Evolutionary conservation across 306 rosid species (phyloP).

Genomic region (Cucurbita moschata): DNA sequence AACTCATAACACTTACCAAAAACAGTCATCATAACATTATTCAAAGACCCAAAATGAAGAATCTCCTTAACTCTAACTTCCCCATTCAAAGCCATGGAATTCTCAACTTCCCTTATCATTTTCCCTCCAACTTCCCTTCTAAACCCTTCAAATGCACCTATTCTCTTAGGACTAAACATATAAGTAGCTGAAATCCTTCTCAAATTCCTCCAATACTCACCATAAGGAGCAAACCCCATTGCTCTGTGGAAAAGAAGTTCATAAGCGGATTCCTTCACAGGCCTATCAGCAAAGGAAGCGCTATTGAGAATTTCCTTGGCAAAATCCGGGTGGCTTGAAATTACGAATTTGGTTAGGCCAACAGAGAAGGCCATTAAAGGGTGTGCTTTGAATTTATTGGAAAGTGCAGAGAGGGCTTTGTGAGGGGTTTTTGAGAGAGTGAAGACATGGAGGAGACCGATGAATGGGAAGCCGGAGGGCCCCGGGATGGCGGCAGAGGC

Average conservation of each 20-base stretch:
- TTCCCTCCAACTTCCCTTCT: constrained; percentile 7
- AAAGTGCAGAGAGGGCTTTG: constrained; percentile 11
- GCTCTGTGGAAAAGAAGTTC: constrained; percentile 28
- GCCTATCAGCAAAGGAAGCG: constrained; percentile 24
- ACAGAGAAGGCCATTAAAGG: constrained; percentile 23
- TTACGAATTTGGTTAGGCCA: constrained; percentile 17
- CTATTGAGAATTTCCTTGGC: constrained; percentile 20
- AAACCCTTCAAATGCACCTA: constrained; percentile 5
- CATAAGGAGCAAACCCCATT: constrained; percentile 34
- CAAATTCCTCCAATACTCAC: constrained; percentile 25
- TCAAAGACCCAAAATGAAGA: constrained; percentile 22
- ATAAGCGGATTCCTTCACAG: constrained; percentile 27
- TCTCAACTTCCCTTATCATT: constrained; percentile 8
- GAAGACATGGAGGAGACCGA: constrained; percentile 6
- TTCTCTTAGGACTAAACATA: constrained; percentile 20
- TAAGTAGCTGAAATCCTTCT: constrained; percentile 22
- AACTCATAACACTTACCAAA: constrained; percentile 19
- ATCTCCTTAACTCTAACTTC: constrained; percentile 9
- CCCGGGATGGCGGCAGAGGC: constrained; percentile 7
- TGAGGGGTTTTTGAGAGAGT: constrained; percentile 7
- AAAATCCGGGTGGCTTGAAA: constrained; percentile 18
- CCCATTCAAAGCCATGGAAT: not conserved
- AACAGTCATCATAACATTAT: constrained; percentile 23
- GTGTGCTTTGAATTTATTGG: constrained; percentile 3
- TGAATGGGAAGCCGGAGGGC: constrained; percentile 12